Percentiles rank a stretch among this genome's conserved stretches.
Conservation (phyloP, 768 basidiomycete species). For the Plicaturopsis crispa region DNA sequence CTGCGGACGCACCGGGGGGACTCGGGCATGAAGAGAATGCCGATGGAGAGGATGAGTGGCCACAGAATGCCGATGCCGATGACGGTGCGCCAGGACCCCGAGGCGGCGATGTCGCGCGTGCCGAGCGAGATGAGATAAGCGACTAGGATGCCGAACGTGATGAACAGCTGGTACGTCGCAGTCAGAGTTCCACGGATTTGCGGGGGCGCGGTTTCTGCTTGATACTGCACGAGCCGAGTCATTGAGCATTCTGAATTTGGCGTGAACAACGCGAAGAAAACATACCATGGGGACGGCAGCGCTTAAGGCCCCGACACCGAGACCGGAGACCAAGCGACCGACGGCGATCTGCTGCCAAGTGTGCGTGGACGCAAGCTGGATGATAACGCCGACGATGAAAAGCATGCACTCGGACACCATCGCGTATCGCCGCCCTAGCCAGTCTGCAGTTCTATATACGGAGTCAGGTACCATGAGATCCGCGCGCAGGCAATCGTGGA, state of each 20-base stretch:
- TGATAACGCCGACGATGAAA: slow-evolving; percentile 53
- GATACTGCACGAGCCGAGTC: too few species aligned
- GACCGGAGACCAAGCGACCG: slow-evolving; percentile 57
- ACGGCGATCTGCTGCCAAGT: slow-evolving; percentile 64
- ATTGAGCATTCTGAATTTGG: too few species aligned
- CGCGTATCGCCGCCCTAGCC: slow-evolving; percentile 57
- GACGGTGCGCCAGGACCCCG: slow-evolving; percentile 54
- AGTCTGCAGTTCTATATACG: slow-evolving; percentile 56
- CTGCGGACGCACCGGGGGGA: slow-evolving; percentile 34
- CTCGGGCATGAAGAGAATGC: slow-evolving; percentile 68
- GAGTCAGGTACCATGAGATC: too few species aligned
- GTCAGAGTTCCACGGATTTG: slow-evolving; percentile 59
- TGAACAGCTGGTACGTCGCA: slow-evolving; percentile 55
- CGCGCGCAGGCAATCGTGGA: too few species aligned
- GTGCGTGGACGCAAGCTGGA: slow-evolving; percentile 42
- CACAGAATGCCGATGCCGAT: slow-evolving; percentile 57
- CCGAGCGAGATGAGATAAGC: slow-evolving; percentile 68
- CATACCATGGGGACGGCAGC: slow-evolving; percentile 59
- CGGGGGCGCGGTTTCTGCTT: slow-evolving; percentile 66
- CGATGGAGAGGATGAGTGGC: slow-evolving; percentile 52
- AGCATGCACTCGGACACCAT: slow-evolving; percentile 54
- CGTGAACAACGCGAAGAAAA: too few species aligned
- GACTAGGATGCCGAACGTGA: slow-evolving; percentile 64
- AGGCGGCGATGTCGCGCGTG: slow-evolving; percentile 37
- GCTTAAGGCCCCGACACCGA: slow-evolving; percentile 62